Base-by-base conservation (phyloP, 2,329 filamentous ascomycete species). In the Thelonectria rubi region DNA sequence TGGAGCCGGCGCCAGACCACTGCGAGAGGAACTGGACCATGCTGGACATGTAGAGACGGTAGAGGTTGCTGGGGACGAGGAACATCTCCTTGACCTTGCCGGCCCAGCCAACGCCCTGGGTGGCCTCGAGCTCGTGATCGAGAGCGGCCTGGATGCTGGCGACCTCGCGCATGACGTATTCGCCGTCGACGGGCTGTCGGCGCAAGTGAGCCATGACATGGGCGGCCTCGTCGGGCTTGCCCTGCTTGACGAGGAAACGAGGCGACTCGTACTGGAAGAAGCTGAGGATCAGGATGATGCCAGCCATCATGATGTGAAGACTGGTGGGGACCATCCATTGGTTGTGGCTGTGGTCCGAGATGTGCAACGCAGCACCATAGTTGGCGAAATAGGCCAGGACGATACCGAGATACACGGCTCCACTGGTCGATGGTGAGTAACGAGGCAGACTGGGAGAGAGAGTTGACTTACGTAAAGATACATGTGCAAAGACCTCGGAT, bases 351-450 rank as follows among this genome's bases (percentile, higher is more conserved):
- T 73, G 68, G 50, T 81, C 78, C 21, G 77, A 74, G 20, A 88
- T 77, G 72, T 86, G 78, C 45, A 86, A 55, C 58, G 81, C 74
- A 55, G 78, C 80, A 60, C 88, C 88, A 72, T 88, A 90, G 74
- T 88, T 91, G 61, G 89, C 86, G 70, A 93, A 94, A 78, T 93
- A 94, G 9, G 89, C 90, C 15, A 94, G 81, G 69, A 94, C 90
- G 63, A 93, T 92, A 21, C 91, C 91, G 55, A 91, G 76, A 72
- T 94, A 94, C 20, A 94, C 91, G 51, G 78, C 77, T 3, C 79
- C 79, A 9, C 30, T 34, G n/a, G 17, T 3, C 17, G 10, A 37
- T 14, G 10, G 18, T 49, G 4, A 37, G 47, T 18, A 20, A n/a
- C 10, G 20, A 14, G 34, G 15, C 30, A 9, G 9, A 20, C 9